Percentiles rank a stretch among this genome's conserved stretches.
Conservation (phyloP, 345 rosid genomes). For the Arabidopsis arenosa region DNA sequence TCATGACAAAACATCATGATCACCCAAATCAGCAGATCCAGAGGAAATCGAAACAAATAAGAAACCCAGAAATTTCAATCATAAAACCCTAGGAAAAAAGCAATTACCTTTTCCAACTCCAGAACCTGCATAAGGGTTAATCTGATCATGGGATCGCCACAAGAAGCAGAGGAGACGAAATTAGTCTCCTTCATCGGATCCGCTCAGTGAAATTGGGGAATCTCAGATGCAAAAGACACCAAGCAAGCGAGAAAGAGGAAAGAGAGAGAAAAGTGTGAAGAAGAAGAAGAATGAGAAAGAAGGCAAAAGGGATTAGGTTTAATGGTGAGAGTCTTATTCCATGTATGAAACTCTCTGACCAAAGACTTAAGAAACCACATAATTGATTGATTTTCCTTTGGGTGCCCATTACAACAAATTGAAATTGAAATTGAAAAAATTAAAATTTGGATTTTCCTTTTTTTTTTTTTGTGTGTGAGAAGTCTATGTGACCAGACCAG, state of each 20-base stretch:
- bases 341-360: slow-evolving; percentile 83
- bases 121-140: slow-evolving; percentile 61
- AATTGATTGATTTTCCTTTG: slow-evolving; percentile 42
- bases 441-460: slow-evolving; percentile 34
- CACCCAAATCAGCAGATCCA: slow-evolving; percentile 48
- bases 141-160: slow-evolving; percentile 52
- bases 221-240: slow-evolving; percentile 8
- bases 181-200: slow-evolving; percentile 59
- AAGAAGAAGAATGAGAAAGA: slow-evolving; percentile 15
- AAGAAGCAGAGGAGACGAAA: slow-evolving; percentile 38
- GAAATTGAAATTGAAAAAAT: slow-evolving; percentile 29
- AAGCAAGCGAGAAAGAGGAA: background rate
- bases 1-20: slow-evolving; percentile 24
- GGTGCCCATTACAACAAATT: slow-evolving; percentile 27
- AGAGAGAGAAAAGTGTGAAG: slow-evolving; percentile 7
- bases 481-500: slow-evolving; percentile 41
- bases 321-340: slow-evolving; percentile 58
- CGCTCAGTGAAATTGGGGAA: slow-evolving; percentile 1
- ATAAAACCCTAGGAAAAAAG: slow-evolving; percentile 35
- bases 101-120: slow-evolving; percentile 57
- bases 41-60: slow-evolving; percentile 29
- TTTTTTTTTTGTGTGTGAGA: background rate
- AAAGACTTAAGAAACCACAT: slow-evolving; percentile 77
- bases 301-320: slow-evolving; percentile 55
- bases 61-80: slow-evolving; percentile 24